A percentile compares a stretch with the other conserved stretches of the same genome.
phyloP scores from a whole-genome alignment of 352 stramenopile species.

The Globisporangium echinulatum region DNA sequence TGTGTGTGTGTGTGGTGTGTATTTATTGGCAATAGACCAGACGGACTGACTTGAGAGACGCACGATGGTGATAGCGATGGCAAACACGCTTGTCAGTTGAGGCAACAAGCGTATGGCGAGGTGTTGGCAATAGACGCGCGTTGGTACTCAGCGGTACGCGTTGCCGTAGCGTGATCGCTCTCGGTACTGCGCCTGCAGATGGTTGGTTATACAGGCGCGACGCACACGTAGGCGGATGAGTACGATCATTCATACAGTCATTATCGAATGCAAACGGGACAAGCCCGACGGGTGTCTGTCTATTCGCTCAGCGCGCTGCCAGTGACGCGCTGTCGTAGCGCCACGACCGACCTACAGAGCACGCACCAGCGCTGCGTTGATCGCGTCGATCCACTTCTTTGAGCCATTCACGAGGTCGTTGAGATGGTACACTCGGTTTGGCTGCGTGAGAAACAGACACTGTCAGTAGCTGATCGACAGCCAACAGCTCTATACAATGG shows the following conservation, averaged over 20 bases:
- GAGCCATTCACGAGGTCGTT: slow-evolving; percentile 85
- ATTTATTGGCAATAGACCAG: slow-evolving; percentile 1
- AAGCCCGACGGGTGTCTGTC: not conserved
- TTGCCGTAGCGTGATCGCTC: slow-evolving; percentile 12
- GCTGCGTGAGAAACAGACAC: slow-evolving; percentile 19
- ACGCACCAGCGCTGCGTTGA: slow-evolving; percentile 79
- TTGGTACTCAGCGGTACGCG: slow-evolving; percentile 10
- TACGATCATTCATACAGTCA: not conserved
- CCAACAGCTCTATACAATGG: too few species aligned
- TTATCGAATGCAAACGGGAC: too few species aligned
- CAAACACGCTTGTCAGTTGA: too few species aligned
- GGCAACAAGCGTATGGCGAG: too few species aligned
- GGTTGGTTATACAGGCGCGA: too few species aligned
- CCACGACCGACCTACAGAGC: not conserved
- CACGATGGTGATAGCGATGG: not conserved
- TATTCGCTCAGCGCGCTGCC: not conserved
- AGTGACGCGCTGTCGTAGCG: not conserved
- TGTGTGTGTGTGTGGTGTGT: not conserved
- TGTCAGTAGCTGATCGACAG: not conserved
- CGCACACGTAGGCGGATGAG: slow-evolving; percentile 1
- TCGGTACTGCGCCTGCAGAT: slow-evolving; percentile 11
- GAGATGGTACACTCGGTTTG: slow-evolving; percentile 84
- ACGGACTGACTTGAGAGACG: slow-evolving; percentile 1
- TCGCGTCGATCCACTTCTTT: slow-evolving; percentile 87
- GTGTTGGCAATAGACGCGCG: too few species aligned